phyloP scores from a whole-genome alignment of 805 yeast genomes.

The Helenozyma baotianmanensis region DNA sequence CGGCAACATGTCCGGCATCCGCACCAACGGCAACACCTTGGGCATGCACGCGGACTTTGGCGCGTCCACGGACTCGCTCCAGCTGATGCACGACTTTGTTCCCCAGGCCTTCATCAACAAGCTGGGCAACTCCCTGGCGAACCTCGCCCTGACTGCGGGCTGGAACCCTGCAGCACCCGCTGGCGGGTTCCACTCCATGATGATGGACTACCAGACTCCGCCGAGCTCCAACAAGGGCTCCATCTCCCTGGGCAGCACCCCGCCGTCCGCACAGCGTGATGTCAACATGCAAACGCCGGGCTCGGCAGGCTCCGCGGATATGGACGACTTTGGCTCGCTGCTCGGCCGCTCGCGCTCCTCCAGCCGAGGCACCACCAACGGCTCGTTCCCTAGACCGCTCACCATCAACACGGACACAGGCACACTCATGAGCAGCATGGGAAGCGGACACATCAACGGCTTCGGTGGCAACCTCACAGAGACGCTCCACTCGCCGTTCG shows the following conservation, averaged over 20 bases:
- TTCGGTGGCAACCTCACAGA: slow-evolving; percentile 7
- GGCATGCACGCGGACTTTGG: slow-evolving; percentile 18
- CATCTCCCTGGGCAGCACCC: slow-evolving; percentile 16
- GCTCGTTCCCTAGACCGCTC: slow-evolving; percentile 30
- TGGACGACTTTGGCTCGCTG: slow-evolving; percentile 26
- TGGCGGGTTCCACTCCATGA: slow-evolving; percentile 30
- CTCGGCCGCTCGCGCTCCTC: slow-evolving; percentile 10
- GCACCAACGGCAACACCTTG: slow-evolving; percentile 18
- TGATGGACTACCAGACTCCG: slow-evolving; percentile 40
- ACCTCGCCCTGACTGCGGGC: slow-evolving; percentile 2
- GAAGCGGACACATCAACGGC: not conserved
- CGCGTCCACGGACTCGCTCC: slow-evolving; percentile 37
- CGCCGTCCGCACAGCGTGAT: slow-evolving; percentile 11
- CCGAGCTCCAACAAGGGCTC: slow-evolving; percentile 33
- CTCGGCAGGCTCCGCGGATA: slow-evolving; percentile 20
- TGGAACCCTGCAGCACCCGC: slow-evolving; percentile 6
- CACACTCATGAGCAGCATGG: slow-evolving; percentile 20
- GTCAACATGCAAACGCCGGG: slow-evolving; percentile 4
- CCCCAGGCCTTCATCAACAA: slow-evolving; percentile 36
- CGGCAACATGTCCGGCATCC: slow-evolving; percentile 35
- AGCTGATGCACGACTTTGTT: slow-evolving; percentile 41
- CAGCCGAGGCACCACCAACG: slow-evolving; percentile 16
- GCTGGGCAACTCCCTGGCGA: slow-evolving; percentile 18
- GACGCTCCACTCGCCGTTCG: slow-evolving; percentile 38
- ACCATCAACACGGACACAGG: slow-evolving; percentile 39